Evolutionary conservation across 371 early-diverging fungal species (phyloP), one percentile per base, ranked within the genome.

Genomic region (Mucor velutinosus): DNA sequence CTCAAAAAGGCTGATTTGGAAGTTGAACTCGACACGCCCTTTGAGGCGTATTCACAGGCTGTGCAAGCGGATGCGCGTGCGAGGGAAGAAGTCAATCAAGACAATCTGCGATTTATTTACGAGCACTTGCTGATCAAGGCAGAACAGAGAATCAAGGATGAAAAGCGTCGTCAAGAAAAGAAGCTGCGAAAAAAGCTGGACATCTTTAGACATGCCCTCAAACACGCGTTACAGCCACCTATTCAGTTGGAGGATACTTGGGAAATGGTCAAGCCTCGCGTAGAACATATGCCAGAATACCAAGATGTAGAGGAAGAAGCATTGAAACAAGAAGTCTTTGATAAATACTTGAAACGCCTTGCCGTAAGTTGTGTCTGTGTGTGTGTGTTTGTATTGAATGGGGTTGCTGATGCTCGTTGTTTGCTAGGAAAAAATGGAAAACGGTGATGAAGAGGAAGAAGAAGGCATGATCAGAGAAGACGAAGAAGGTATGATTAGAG

Each of bases 291-390:
- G 17, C 73, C 78, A 0, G 93, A 91, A 66, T 94, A 84, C 67
- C 69, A 78, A 23, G 90, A 84, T 1, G 60, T 97, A 41, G 90
- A 89, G 8, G 89, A 86, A 10, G 88, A 90, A 57, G 75, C 79
- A 6, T 82, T 81, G 49, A 81, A 91, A n/a, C 79, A 84, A 49
- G 89, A 90, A 71, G 88, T 88, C 8, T 96, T 94, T 78, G 90
- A 93, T 27, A 88, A 88, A 67, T 89, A 82, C 39, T 76, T 94
- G 39, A 81, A 82, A 45, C 79, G 93, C 8, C 74, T 91, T 21
- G 87, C 86, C 78, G 95, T 89, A 82, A 35, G 32, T 14, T 5
- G n/a, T 15, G 27, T 25, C 3, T 21, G 21, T 21, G n/a, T 43
- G 15, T n/a, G 4, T 8, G 33, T 17, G 7, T 17, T 35, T 12